phyloP scores from a whole-genome alignment of 1,284 basidiomycete genomes.

The Cystobasidium pallidum region DNA sequence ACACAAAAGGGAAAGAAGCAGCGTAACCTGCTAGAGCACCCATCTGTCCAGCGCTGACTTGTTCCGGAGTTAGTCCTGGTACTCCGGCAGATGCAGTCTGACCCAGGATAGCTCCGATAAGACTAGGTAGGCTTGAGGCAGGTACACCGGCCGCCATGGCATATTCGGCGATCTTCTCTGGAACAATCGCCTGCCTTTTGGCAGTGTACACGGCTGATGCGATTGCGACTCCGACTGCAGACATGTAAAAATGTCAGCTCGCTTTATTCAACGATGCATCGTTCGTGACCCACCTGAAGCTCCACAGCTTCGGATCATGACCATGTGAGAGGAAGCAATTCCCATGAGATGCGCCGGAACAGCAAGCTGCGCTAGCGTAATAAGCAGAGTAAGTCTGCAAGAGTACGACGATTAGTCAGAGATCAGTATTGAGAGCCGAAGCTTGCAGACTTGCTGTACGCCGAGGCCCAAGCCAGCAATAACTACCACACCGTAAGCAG shows the following conservation, averaged over 20 bases:
- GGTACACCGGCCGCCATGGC: background rate
- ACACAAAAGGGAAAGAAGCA: slow-evolving; percentile 3
- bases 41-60: background rate
- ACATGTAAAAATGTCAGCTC: background rate
- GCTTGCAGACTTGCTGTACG: background rate
- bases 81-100: background rate
- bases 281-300: background rate
- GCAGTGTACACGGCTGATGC: slow-evolving; percentile 10
- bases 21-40: background rate
- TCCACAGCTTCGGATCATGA: slow-evolving; percentile 11
- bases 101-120: background rate
- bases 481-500: background rate
- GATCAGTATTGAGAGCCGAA: background rate
- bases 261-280: too few species aligned
- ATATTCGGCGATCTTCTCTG: background rate
- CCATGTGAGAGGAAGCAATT: slow-evolving; percentile 8
- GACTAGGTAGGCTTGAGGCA: background rate
- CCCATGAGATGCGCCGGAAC: slow-evolving; percentile 3
- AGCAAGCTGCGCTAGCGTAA: slow-evolving; percentile 10
- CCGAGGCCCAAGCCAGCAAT: slow-evolving; percentile 4
- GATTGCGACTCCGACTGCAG: slow-evolving; percentile 9
- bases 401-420: background rate
- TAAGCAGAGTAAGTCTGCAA: slow-evolving; percentile 19
- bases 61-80: background rate
- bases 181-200: slow-evolving; percentile 1